These are phyloP conservation scores for Calonectria pseudoturangicola DNA, from an alignment of 2,329 filamentous ascomycete species.

Conservation along the genomic window DNA sequence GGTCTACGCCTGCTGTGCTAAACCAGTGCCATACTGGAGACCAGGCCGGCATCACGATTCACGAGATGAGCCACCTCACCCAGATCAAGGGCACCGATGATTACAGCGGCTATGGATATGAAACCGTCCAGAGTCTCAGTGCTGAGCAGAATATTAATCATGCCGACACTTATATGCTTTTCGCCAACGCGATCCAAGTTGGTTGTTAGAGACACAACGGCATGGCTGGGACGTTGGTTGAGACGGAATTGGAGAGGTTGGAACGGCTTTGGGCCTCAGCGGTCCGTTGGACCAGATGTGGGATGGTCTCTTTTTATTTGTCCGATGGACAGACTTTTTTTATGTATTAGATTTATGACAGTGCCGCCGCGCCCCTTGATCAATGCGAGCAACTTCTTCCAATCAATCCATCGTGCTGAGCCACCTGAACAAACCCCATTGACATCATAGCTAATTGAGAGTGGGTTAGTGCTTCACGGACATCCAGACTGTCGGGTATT, in stretches of 20 bases:
- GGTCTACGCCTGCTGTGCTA: conserved; percentile 70
- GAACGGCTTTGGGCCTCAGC: not conserved
- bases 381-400: not conserved
- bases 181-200: conserved; percentile 61
- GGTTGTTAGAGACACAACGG: not conserved
- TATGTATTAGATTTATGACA: not conserved
- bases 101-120: conserved; percentile 72
- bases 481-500: conserved; percentile 3
- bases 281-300: not conserved
- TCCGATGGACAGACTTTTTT: not conserved
- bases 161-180: conserved; percentile 74
- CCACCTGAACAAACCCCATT: not conserved
- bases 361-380: not conserved
- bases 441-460: not conserved
- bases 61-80: conserved; percentile 77
- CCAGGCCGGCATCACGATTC: conserved; percentile 77
- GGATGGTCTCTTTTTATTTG: not conserved
- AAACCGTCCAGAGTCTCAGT: conserved; percentile 68
- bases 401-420: not conserved
- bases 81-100: conserved; percentile 74
- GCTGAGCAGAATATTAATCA: conserved; percentile 72
- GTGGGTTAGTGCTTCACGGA: not conserved
- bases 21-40: conserved; percentile 76
- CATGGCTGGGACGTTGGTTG: not conserved
- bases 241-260: no score